Percentiles rank a stretch among this genome's conserved stretches.
Evolutionary conservation across 2,329 filamentous ascomycete species (phyloP).

Genomic region (Lasiodiplodia gonubiensis): DNA sequence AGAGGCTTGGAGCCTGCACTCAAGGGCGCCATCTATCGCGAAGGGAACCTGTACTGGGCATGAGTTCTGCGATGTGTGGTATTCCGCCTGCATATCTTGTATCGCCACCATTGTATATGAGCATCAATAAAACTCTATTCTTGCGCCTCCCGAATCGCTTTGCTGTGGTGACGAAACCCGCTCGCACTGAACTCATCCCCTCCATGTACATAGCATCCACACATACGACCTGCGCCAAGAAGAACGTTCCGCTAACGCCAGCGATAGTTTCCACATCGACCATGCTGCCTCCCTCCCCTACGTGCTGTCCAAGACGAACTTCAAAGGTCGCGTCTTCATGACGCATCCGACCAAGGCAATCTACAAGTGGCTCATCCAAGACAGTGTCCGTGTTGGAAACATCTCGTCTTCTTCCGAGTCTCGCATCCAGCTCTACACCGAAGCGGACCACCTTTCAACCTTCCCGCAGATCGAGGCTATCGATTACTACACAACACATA

Average conservation of each 20-base stretch:
- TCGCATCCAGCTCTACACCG: slow-evolving; percentile 79
- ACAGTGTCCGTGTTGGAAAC: slow-evolving; percentile 88
- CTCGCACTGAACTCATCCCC: slow-evolving; percentile 22
- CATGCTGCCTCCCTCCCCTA: slow-evolving; percentile 99
- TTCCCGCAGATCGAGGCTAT: slow-evolving; percentile 96
- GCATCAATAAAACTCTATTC: slow-evolving; percentile 30
- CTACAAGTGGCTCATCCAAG: slow-evolving; percentile 99
- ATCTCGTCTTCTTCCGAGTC: slow-evolving; percentile 67
- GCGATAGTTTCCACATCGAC: slow-evolving; percentile 88
- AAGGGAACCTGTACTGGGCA: slow-evolving; percentile 16
- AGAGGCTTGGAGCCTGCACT: background rate
- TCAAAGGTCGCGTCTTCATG: slow-evolving; percentile 97
- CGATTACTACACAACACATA: slow-evolving; percentile 97
- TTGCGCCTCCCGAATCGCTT: slow-evolving; percentile 24
- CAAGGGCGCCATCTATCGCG: background rate
- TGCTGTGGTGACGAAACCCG: slow-evolving; percentile 26
- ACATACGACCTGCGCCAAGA: background rate
- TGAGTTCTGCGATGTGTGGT: slow-evolving; percentile 24
- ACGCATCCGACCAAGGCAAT: slow-evolving; percentile 99
- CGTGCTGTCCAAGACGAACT: slow-evolving; percentile 96
- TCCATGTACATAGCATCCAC: slow-evolving; percentile 26
- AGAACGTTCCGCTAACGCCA: slow-evolving; percentile 9
- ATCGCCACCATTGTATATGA: slow-evolving; percentile 30
- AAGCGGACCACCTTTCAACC: slow-evolving; percentile 92
- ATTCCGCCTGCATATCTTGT: slow-evolving; percentile 22